phyloP scores from a whole-genome alignment of 805 yeast genomes.

The Candida coleopterorum region DNA sequence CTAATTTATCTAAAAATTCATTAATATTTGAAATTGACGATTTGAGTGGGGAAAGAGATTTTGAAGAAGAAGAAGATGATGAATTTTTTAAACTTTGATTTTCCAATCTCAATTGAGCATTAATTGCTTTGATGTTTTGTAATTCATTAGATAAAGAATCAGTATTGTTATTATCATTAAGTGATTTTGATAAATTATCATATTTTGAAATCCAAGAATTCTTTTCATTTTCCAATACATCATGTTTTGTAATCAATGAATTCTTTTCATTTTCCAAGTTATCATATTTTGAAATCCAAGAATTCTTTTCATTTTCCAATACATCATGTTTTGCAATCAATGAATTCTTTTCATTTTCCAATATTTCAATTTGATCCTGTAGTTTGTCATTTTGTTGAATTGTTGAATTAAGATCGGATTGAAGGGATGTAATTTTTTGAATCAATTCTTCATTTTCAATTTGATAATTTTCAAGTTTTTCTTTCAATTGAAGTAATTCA shows the following conservation, averaged over 20 bases:
- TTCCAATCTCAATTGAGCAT: conserved; percentile 33
- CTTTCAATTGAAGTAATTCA: conserved; percentile 23
- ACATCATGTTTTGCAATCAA: no score
- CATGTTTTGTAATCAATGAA: no score
- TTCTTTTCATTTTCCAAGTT: conserved; percentile 12
- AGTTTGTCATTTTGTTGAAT: conserved; percentile 17
- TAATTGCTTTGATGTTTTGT: conserved; percentile 24
- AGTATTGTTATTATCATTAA: no score
- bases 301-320: conserved; percentile 14
- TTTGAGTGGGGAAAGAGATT: no score
- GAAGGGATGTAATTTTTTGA: conserved; percentile 16
- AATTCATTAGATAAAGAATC: conserved; percentile 16
- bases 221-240: conserved; percentile 16
- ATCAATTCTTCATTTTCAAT: conserved; percentile 12
- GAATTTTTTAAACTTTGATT: conserved; percentile 31
- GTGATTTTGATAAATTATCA: conserved; percentile 3
- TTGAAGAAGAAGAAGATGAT: not conserved
- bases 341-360: conserved; percentile 14
- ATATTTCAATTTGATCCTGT: conserved; percentile 15
- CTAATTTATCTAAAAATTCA: conserved; percentile 10
- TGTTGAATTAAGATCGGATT: conserved; percentile 18
- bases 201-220: conserved; percentile 6
- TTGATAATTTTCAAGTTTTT: conserved; percentile 15
- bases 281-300: conserved; percentile 5
- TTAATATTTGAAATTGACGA: conserved; percentile 10